Conservation (phyloP, 208 protist genomes). For the Acanthamoeba quina region DNA sequence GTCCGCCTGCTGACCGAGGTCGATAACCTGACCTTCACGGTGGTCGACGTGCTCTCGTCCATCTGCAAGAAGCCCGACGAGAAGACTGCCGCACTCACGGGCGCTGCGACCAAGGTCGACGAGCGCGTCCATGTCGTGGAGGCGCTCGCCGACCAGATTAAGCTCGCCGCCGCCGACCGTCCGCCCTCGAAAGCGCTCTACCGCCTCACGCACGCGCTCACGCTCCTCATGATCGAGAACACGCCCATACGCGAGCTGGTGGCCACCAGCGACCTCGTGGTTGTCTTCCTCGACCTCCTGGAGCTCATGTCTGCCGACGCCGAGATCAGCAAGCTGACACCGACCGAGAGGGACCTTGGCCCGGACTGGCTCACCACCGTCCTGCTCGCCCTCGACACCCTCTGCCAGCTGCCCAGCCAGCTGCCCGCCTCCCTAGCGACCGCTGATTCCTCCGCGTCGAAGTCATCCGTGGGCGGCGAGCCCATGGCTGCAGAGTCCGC, state of each 20-base stretch:
- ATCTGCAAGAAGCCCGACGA: conserved; percentile 65
- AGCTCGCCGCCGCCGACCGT: conserved; percentile 3
- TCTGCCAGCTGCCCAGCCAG: conserved; percentile 61
- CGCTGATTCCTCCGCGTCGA: neutral
- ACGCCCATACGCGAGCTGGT: conserved; percentile 21
- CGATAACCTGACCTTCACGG: conserved; percentile 36
- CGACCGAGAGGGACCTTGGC: neutral
- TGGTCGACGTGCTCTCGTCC: conserved; percentile 42
- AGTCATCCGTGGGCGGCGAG: neutral
- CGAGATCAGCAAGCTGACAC: neutral
- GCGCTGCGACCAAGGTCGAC: neutral
- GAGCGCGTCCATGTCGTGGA: conserved; percentile 44
- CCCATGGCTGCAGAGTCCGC: no score
- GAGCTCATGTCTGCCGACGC: neutral
- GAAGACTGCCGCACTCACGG: neutral
- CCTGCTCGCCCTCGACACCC: conserved; percentile 45
- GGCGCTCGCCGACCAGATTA: conserved; percentile 26
- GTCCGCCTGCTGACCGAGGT: conserved; percentile 35
- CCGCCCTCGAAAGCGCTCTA: conserved; percentile 47
- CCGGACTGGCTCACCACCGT: conserved; percentile 52
- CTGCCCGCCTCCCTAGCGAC: neutral
- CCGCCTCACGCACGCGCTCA: conserved; percentile 58
- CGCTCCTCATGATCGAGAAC: conserved; percentile 59
- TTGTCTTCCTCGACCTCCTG: conserved; percentile 45
- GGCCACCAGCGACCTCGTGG: conserved; percentile 5